Base-by-base conservation (phyloP, 176 grass and related monocot species). In the Rhipidocladum racemiflorum region DNA sequence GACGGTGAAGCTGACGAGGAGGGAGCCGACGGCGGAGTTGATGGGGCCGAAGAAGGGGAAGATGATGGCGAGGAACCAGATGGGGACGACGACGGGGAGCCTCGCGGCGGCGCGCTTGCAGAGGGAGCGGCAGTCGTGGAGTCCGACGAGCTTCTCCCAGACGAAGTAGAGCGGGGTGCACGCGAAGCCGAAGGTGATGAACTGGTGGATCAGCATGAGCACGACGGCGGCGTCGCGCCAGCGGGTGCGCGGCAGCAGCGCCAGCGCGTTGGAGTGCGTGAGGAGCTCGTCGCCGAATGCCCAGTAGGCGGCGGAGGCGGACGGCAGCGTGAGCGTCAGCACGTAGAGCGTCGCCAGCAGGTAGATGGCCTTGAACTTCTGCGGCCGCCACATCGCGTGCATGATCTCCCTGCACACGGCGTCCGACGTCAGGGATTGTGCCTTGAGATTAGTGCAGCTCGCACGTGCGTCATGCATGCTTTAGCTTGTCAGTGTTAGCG, bases 131-230 rank as follows among this genome's bases (percentile, higher is more conserved):
- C 96, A 99, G 85, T 99, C 93, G 74, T 99, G 96, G 9, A 99
- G 83, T 40, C 96, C 93, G 86, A 99, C 85, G 85, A 87, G 81
- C 96, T 99, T 99, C 85, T 99, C 96, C 96, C 96, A 99, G 4
- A 99, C 92, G 73, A 99, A 95, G 89, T 99, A 99, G 67, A 99
- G 90, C 43, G 96, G 96, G 21, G 96, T 99, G 79, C 96, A 99
- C 0, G 96, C 96, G 89, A 99, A 99, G 44, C 96, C 96, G 89
- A 99, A 99, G 57, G 96, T 99, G 92, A 99, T 99, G 87, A 99
- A 90, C 87, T 99, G 96, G 84, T 99, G 96, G 50, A 95, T 39
- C 24, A 99, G 91, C 96, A 99, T 99, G 63, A 99, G 89, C 46
- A 95, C 91, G 24, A 99, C 87, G 54, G 96, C 96, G 16, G 95